Evolutionary conservation across 2,329 filamentous ascomycete species (phyloP).

Genomic region (Lachnellula subtilissima): DNA sequence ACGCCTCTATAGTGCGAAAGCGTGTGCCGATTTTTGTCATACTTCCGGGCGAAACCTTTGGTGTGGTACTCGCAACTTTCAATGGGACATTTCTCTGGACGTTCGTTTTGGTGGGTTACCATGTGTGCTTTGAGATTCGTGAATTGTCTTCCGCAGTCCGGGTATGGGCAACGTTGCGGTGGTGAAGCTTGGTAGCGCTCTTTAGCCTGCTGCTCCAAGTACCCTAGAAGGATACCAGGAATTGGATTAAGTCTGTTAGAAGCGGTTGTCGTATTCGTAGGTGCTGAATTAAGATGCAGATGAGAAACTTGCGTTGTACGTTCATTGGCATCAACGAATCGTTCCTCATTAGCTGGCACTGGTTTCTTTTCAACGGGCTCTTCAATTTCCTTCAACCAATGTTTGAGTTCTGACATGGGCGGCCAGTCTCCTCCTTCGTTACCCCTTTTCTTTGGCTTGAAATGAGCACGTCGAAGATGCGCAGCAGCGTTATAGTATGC

Average conservation of each 20-base stretch:
- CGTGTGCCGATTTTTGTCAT: conserved; percentile 94
- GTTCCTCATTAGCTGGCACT: not conserved
- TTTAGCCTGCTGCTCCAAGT: not conserved
- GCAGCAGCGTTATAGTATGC: conserved; percentile 94
- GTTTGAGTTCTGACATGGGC: conserved; percentile 51
- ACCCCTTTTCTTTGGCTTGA: conserved; percentile 62
- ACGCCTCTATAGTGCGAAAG: conserved; percentile 94
- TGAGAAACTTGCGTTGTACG: not conserved
- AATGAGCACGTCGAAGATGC: conserved; percentile 82
- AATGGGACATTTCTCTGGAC: conserved; percentile 92
- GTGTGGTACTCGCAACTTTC: conserved; percentile 83
- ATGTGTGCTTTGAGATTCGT: conserved; percentile 75
- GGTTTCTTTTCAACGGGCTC: conserved; percentile 19
- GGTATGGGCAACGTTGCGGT: conserved; percentile 41
- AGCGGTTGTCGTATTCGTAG: not conserved
- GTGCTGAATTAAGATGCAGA: not conserved
- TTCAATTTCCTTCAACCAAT: conserved; percentile 53
- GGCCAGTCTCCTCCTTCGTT: conserved; percentile 52
- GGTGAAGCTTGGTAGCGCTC: not conserved
- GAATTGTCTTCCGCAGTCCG: conserved; percentile 51
- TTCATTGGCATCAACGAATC: not conserved
- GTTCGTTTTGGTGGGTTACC: conserved; percentile 86
- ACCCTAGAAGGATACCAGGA: not conserved
- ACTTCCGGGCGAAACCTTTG: conserved; percentile 92
- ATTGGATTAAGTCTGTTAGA: not conserved